Conservation (phyloP, 2,329 filamentous ascomycete species). For the Pseudogymnoascus sp. region DNA sequence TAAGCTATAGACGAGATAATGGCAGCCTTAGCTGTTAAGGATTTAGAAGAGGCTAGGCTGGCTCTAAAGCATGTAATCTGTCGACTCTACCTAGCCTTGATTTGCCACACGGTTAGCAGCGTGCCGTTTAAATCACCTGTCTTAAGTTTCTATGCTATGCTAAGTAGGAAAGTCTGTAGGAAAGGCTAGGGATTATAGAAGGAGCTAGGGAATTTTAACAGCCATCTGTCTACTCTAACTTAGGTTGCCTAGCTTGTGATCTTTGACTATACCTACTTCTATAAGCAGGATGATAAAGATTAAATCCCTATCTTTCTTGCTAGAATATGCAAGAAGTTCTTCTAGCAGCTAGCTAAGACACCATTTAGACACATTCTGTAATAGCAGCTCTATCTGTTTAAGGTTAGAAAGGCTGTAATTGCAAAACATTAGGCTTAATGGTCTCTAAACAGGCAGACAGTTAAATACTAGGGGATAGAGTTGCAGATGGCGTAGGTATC, state of each 20-base stretch:
- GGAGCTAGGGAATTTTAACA: constrained; percentile 13
- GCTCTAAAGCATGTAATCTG: constrained; percentile 15
- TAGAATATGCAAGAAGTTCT: constrained; percentile 15
- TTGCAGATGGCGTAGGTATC: constrained; percentile 13
- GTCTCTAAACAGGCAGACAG: constrained; percentile 11
- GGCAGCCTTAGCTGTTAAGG: constrained; percentile 9
- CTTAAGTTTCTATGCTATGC: constrained; percentile 14
- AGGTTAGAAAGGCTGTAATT: constrained; percentile 7
- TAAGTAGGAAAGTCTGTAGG: constrained; percentile 6
- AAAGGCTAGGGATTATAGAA: constrained; percentile 7
- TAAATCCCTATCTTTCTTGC: constrained; percentile 8
- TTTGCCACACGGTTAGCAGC: constrained; percentile 14
- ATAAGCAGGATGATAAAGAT: constrained; percentile 17
- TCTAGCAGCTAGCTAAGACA: constrained; percentile 14
- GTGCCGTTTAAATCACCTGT: constrained; percentile 13
- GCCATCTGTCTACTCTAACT: constrained; percentile 12
- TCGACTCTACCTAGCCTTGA: constrained; percentile 14
- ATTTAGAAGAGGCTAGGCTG: constrained; percentile 7
- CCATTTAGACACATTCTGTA: constrained; percentile 12
- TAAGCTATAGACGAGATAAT: constrained; percentile 14
- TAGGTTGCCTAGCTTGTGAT: constrained; percentile 14
- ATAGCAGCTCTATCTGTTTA: background rate
- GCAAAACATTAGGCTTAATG: constrained; percentile 12
- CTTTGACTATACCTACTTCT: constrained; percentile 11
- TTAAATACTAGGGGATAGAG: constrained; percentile 13